phyloP scores from a whole-genome alignment of 371 early-diverging fungal genomes.

The Apophysomyces sp. region DNA sequence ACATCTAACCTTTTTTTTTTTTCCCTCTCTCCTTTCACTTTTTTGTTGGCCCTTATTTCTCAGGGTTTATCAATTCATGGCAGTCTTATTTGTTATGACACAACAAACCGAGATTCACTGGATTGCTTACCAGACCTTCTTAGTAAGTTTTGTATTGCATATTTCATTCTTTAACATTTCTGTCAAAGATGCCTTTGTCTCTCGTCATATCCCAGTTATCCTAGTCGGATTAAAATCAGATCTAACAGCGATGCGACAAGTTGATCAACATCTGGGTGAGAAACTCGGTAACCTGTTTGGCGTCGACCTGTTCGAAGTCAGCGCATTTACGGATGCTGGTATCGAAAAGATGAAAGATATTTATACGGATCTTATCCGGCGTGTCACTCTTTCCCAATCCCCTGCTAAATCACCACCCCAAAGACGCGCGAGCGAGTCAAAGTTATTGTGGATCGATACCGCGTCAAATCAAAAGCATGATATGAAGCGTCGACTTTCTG shows the following conservation, averaged over 20 bases:
- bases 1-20: neutral
- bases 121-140: conserved; percentile 37
- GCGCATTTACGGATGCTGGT: conserved; percentile 31
- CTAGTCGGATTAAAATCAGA: conserved; percentile 39
- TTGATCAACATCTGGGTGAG: conserved; percentile 21
- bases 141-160: conserved; percentile 18
- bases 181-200: conserved; percentile 21
- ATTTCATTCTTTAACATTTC: neutral
- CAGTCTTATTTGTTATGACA: conserved; percentile 42
- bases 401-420: neutral
- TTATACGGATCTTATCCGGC: conserved; percentile 11
- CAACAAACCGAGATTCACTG: conserved; percentile 27
- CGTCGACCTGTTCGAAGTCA: conserved; percentile 21
- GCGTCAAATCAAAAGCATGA: neutral
- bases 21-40: neutral
- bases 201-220: conserved; percentile 32
- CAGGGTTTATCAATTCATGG: conserved; percentile 31
- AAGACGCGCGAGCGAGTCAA: neutral
- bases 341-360: conserved; percentile 26
- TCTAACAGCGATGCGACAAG: conserved; percentile 15
- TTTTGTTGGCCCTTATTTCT: neutral
- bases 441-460: neutral
- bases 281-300: conserved; percentile 25
- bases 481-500: neutral
- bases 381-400: conserved; percentile 3